Conservation (phyloP, 176 grass and related monocot species). For the Avena eriantha region DNA sequence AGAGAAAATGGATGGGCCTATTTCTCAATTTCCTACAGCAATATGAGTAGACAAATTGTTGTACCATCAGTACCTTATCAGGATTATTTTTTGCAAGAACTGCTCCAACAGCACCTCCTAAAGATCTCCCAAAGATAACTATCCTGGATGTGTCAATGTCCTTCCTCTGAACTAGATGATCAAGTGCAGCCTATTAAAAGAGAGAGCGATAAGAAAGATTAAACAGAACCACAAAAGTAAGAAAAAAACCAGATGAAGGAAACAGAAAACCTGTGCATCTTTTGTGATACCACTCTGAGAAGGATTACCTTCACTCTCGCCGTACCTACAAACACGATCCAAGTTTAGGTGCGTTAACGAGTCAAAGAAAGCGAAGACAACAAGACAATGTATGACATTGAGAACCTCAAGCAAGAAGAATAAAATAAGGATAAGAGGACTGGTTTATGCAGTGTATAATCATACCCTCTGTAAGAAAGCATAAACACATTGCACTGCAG, state of each 20-base stretch:
- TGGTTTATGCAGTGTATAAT: conserved; percentile 27
- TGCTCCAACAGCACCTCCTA: conserved; percentile 98
- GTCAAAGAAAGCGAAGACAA: conserved; percentile 33
- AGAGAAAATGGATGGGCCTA: conserved; percentile 23
- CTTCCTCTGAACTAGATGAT: conserved; percentile 93
- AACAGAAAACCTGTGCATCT: conserved; percentile 86
- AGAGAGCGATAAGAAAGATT: conserved; percentile 33
- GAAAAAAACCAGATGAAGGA: conserved; percentile 38
- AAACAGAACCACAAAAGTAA: conserved; percentile 35
- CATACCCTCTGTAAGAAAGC: conserved; percentile 99
- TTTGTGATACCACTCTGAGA: conserved; percentile 95
- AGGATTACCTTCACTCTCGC: conserved; percentile 94
- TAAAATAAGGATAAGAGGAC: conserved; percentile 24
- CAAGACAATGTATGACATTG: not conserved
- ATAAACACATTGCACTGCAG: conserved; percentile 99
- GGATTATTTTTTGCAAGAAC: conserved; percentile 94
- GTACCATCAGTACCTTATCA: conserved; percentile 70
- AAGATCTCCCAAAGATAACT: conserved; percentile 94
- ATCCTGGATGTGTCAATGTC: conserved; percentile 96
- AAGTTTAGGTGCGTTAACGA: conserved; percentile 35
- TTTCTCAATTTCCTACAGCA: conserved; percentile 29
- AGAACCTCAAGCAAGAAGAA: conserved; percentile 23
- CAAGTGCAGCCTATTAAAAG: conserved; percentile 81
- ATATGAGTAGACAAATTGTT: conserved; percentile 29
- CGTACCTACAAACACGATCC: conserved; percentile 69